Conservation (phyloP, 768 basidiomycete species). For the Amanita molliuscula region DNA sequence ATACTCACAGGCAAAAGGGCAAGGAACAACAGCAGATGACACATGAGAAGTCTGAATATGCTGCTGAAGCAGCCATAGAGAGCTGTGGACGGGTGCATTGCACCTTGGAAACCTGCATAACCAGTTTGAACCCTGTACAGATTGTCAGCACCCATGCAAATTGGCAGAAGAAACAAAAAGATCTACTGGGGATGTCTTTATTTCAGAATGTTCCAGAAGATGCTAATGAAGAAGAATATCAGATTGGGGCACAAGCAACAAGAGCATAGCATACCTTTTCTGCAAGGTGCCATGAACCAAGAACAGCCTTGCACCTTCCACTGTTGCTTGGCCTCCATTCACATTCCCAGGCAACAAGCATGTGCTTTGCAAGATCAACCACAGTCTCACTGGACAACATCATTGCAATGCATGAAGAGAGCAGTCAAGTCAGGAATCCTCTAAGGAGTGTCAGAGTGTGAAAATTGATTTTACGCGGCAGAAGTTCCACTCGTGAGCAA, state of each 20-base stretch:
- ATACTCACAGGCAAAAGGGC: constrained; percentile 1
- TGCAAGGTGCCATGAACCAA: constrained; percentile 3
- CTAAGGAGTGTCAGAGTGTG: neutral
- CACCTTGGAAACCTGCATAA: constrained; percentile 3
- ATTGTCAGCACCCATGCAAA: neutral
- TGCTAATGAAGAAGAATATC: neutral
- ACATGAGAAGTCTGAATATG: constrained; percentile 2
- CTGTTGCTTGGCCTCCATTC: neutral
- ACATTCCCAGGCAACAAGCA: constrained; percentile 1
- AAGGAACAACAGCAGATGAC: neutral
- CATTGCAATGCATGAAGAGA: neutral
- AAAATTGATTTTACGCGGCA: neutral
- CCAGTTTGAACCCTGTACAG: neutral
- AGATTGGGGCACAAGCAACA: neutral
- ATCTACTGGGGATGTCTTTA: neutral
- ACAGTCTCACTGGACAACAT: neutral
- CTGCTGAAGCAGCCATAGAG: neutral
- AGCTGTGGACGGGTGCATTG: constrained; percentile 3
- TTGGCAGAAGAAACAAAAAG: neutral
- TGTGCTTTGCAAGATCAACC: neutral
- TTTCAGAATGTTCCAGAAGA: neutral
- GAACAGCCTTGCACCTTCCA: constrained; percentile 1
- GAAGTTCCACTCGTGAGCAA: too few species aligned
- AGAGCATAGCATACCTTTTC: neutral
- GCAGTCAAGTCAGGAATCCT: neutral